phyloP scores from a whole-genome alignment of 768 basidiomycete genomes.

The Tricholoma flavovirens region DNA sequence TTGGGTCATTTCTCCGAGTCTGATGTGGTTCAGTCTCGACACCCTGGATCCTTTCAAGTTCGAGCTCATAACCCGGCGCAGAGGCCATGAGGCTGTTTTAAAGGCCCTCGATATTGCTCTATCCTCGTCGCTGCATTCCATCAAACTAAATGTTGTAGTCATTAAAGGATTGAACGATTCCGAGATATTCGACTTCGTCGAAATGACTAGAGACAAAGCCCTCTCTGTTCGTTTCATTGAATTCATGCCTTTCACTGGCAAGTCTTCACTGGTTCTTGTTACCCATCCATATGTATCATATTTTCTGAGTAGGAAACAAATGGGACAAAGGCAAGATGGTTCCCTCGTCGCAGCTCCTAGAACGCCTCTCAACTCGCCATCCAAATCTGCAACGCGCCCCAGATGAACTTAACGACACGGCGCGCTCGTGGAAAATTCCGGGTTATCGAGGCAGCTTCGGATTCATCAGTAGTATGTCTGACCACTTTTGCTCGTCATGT shows the following conservation, averaged over 20 bases:
- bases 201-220: slow-evolving; percentile 57
- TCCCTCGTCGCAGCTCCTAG: slow-evolving; percentile 61
- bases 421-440: slow-evolving; percentile 70
- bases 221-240: slow-evolving; percentile 85
- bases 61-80: slow-evolving; percentile 77
- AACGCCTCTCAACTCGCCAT: slow-evolving; percentile 40
- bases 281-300: not conserved
- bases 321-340: slow-evolving; percentile 84
- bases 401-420: slow-evolving; percentile 77
- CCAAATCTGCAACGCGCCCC: slow-evolving; percentile 48
- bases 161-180: slow-evolving; percentile 75
- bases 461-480: slow-evolving; percentile 94
- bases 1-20: not conserved
- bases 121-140: slow-evolving; percentile 42
- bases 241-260: slow-evolving; percentile 92
- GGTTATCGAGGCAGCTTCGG: slow-evolving; percentile 67
- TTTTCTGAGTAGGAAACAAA: slow-evolving; percentile 58
- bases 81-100: slow-evolving; percentile 72
- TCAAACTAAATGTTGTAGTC: slow-evolving; percentile 84
- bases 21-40: slow-evolving; percentile 51
- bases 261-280: slow-evolving; percentile 6
- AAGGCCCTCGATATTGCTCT: slow-evolving; percentile 62
- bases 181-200: slow-evolving; percentile 77
- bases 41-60: slow-evolving; percentile 85
- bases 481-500: slow-evolving; percentile 85